Evolutionary conservation across 768 basidiomycete genomes (phyloP).

Genomic region (Xerocomellus amylosporus): DNA sequence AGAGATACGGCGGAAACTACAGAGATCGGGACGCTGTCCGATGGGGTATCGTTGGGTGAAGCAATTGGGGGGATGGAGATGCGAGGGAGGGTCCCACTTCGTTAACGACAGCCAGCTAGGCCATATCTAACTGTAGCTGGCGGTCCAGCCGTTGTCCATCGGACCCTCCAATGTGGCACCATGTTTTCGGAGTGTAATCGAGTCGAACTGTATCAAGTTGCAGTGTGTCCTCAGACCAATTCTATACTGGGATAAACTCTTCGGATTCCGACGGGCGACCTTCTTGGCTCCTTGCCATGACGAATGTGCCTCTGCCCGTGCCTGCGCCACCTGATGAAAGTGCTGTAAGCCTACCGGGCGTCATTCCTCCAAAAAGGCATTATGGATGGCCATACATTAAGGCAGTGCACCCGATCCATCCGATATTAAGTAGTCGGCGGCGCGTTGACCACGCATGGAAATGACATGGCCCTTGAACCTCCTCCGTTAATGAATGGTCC

Average conservation of each 20-base stretch:
- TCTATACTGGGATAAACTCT: no score
- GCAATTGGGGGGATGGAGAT: constrained; percentile 41
- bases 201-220: background rate
- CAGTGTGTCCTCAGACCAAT: no score
- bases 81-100: constrained; percentile 46
- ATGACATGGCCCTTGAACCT: background rate
- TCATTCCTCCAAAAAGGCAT: no score
- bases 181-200: background rate
- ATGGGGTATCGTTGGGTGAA: constrained; percentile 46
- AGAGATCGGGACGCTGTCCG: constrained; percentile 49
- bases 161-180: background rate
- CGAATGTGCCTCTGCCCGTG: no score
- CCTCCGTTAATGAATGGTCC: background rate
- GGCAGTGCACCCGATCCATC: background rate
- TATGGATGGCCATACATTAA: no score
- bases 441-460: background rate
- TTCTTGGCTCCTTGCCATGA: no score
- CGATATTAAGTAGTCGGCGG: no score
- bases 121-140: background rate
- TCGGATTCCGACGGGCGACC: no score
- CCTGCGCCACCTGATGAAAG: no score
- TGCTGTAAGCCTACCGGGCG: no score
- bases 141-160: background rate
- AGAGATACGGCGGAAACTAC: constrained; percentile 40
- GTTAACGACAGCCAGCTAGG: constrained; percentile 32